Conservation (phyloP, 129 eudicot species). For the sunflower (Helianthus annuus) region DNA sequence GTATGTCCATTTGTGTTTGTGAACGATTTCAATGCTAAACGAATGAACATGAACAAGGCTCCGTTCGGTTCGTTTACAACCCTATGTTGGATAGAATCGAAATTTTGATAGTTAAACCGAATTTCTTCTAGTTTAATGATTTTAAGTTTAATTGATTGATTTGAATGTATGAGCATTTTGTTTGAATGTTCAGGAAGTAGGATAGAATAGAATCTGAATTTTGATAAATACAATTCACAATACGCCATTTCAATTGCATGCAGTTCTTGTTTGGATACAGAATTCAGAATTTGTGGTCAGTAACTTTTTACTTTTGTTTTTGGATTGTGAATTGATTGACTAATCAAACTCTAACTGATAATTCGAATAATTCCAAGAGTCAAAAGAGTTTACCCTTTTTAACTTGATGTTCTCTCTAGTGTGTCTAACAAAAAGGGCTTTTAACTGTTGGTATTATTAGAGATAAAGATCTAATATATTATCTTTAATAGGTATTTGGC, state of each 20-base stretch:
- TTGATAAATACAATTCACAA: not conserved
- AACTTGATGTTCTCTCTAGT: constrained; percentile 5
- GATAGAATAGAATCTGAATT: not conserved
- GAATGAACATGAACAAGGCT: no score
- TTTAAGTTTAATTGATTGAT: constrained; percentile 13
- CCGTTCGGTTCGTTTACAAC: no score
- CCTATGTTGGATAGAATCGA: not conserved
- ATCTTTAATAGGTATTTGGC: constrained; percentile 63
- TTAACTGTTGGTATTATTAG: not conserved
- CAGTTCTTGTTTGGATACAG: not conserved
- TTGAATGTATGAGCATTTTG: not conserved
- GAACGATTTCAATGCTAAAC: no score
- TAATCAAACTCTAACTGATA: constrained; percentile 9
- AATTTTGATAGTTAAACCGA: constrained; percentile 8
- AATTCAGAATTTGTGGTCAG: not conserved
- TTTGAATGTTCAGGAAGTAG: constrained; percentile 4
- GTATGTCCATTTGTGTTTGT: no score
- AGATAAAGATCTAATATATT: no score
- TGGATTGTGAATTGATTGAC: constrained; percentile 5
- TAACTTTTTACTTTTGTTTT: not conserved
- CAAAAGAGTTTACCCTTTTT: constrained; percentile 6
- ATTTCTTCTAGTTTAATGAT: not conserved
- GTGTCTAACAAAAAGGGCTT: constrained; percentile 20
- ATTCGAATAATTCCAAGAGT: not conserved
- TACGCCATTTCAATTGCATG: constrained; percentile 15